Evolutionary conservation across 331 rosid genomes (phyloP).

Genomic region (Quercus lobata): DNA sequence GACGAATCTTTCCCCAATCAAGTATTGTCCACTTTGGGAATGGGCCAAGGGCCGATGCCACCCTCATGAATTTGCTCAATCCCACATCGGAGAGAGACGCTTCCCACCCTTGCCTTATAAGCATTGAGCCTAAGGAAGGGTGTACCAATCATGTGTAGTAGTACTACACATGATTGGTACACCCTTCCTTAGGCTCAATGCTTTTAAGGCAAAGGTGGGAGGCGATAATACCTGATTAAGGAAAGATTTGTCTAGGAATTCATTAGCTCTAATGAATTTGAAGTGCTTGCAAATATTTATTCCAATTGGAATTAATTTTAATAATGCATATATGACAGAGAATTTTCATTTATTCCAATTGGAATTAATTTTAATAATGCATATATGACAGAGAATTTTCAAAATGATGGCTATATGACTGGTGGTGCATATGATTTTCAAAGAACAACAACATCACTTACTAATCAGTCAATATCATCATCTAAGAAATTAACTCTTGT

Average conservation of each 20-base stretch:
- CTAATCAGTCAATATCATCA: conserved; percentile 42
- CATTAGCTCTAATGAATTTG: not conserved
- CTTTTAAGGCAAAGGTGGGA: too few species aligned
- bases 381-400: conserved; percentile 36
- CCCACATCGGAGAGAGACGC: too few species aligned
- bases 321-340: conserved; percentile 25
- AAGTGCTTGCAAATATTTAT: not conserved
- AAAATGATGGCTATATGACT: conserved; percentile 37
- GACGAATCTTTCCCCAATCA: too few species aligned
- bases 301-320: conserved; percentile 6
- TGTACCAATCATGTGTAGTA: too few species aligned
- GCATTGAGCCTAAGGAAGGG: too few species aligned
- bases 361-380: not conserved
- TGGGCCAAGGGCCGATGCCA: too few species aligned
- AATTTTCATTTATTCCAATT: conserved; percentile 21
- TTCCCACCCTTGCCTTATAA: too few species aligned
- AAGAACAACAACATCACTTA: conserved; percentile 57
- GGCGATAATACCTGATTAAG: too few species aligned
- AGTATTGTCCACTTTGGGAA: too few species aligned
- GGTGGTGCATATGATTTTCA: conserved; percentile 69
- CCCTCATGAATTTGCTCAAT: too few species aligned
- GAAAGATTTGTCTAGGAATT: not conserved
- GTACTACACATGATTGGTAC: too few species aligned
- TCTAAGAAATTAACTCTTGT: conserved; percentile 65
- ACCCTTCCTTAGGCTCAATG: too few species aligned